A percentile compares a stretch with the other conserved stretches of the same genome.
Conservation (phyloP, 2,329 filamentous ascomycete species). For the Neurospora sp. region DNA sequence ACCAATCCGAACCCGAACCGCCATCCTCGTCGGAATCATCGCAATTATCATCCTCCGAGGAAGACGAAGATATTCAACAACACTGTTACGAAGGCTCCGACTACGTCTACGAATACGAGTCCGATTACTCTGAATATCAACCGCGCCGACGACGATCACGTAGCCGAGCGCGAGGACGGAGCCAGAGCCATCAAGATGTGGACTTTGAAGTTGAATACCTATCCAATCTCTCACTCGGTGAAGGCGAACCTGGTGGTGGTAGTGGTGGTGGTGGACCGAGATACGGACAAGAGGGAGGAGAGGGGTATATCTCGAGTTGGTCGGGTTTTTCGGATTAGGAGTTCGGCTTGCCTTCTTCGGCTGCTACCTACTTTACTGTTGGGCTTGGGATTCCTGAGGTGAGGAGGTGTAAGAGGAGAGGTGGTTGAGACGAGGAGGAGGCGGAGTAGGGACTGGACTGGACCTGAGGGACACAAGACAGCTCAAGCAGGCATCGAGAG, state of each 20-base stretch:
- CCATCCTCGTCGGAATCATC: background rate
- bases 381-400: background rate
- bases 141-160: background rate
- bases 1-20: background rate
- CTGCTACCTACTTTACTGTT: background rate
- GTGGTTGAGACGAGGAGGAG: background rate
- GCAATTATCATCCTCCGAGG: background rate
- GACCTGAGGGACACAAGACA: background rate
- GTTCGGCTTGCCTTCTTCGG: background rate
- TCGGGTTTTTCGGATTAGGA: background rate
- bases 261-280: background rate
- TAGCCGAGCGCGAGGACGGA: background rate
- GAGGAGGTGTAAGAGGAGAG: background rate
- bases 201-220: background rate
- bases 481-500: background rate
- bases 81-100: background rate
- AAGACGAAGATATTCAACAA: background rate
- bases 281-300: background rate
- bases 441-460: background rate
- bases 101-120: background rate
- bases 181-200: background rate
- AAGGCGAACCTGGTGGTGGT: background rate
- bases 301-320: background rate
- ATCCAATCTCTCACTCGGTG: background rate
- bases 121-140: background rate